Conservation (phyloP, 2,329 filamentous ascomycete genomes). For the Cryphonectria radicalis region DNA sequence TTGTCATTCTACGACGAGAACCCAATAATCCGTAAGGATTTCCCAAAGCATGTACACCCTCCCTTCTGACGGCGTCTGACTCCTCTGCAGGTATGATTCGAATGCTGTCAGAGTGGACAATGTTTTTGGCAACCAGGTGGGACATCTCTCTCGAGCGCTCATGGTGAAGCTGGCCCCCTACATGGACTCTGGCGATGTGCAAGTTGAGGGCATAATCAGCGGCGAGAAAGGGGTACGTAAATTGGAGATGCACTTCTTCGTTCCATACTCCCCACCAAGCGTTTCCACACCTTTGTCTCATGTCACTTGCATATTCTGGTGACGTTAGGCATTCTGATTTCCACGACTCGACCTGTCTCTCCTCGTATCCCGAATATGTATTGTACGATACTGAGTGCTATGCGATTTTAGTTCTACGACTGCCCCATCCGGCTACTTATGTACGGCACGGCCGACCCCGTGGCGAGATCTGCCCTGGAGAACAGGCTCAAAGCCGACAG, state of each 20-base stretch:
- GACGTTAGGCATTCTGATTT: background rate
- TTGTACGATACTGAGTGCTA: background rate
- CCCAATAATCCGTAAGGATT: slow-evolving; percentile 53
- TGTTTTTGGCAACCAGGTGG: slow-evolving; percentile 75
- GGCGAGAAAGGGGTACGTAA: slow-evolving; percentile 59
- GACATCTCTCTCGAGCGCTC: slow-evolving; percentile 71
- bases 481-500: slow-evolving; percentile 65
- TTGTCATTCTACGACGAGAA: slow-evolving; percentile 62
- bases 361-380: no score
- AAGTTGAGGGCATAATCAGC: slow-evolving; percentile 69
- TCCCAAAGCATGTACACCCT: slow-evolving; percentile 26
- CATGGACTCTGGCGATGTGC: slow-evolving; percentile 48
- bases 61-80: background rate
- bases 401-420: slow-evolving; percentile 54
- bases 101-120: slow-evolving; percentile 84
- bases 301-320: background rate
- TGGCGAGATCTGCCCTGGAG: slow-evolving; percentile 59
- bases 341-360: background rate
- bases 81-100: slow-evolving; percentile 56
- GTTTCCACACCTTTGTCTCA: background rate
- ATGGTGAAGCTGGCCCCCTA: slow-evolving; percentile 75
- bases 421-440: slow-evolving; percentile 73
- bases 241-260: background rate
- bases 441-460: slow-evolving; percentile 67
- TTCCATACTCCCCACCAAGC: background rate